Evolutionary conservation across 2,329 filamentous ascomycete species (phyloP).

Genomic region (Trichoderma sp.): DNA sequence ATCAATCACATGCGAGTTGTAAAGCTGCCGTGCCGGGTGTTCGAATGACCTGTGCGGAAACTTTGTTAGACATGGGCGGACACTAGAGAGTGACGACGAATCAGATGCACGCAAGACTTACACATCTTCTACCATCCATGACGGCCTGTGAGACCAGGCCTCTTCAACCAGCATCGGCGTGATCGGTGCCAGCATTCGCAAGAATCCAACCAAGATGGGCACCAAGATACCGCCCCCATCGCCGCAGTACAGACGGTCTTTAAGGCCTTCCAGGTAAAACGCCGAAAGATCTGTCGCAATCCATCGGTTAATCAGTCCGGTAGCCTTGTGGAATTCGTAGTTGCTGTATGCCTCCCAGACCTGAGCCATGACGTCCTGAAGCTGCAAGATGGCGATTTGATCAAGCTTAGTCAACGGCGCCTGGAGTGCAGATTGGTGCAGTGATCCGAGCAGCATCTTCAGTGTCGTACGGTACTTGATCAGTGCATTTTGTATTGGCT

Average conservation of each 20-base stretch:
- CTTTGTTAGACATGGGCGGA: slow-evolving; percentile 21
- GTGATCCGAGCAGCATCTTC: slow-evolving; percentile 82
- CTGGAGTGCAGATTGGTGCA: slow-evolving; percentile 53
- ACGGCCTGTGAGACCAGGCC: slow-evolving; percentile 74
- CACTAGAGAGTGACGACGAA: neutral
- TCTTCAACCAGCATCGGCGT: slow-evolving; percentile 84
- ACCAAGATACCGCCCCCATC: slow-evolving; percentile 62
- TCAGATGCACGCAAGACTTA: slow-evolving; percentile 31
- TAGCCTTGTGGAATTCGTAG: slow-evolving; percentile 79
- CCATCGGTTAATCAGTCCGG: slow-evolving; percentile 74
- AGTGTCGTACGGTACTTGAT: slow-evolving; percentile 86
- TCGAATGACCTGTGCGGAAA: slow-evolving; percentile 26
- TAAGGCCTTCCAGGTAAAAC: slow-evolving; percentile 90
- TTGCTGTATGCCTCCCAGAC: slow-evolving; percentile 64
- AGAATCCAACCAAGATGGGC: slow-evolving; percentile 66
- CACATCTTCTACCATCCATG: slow-evolving; percentile 53
- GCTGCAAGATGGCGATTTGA: slow-evolving; percentile 72
- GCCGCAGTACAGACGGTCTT: slow-evolving; percentile 88
- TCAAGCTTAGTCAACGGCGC: slow-evolving; percentile 60
- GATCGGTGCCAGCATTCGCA: slow-evolving; percentile 77
- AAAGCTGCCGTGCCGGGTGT: slow-evolving; percentile 48
- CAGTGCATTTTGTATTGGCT: slow-evolving; percentile 70
- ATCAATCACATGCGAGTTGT: slow-evolving; percentile 43
- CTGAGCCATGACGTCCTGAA: slow-evolving; percentile 61
- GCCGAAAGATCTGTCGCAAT: slow-evolving; percentile 79